Base-by-base conservation (phyloP, 176 grass and related monocot species). In the Hordeum marinum region DNA sequence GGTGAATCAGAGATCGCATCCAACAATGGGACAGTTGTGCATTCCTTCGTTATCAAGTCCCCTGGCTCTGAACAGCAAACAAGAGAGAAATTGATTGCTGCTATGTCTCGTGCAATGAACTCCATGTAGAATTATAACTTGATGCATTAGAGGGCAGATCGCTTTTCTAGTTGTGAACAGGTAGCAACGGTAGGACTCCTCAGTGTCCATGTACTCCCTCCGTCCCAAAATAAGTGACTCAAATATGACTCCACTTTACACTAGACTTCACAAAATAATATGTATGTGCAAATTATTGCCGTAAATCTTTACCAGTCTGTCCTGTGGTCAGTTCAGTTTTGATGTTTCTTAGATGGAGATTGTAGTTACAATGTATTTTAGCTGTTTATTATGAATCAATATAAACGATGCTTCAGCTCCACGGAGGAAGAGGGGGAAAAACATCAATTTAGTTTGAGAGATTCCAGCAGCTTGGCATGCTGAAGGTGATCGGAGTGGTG, bases 41-140 rank as follows among this genome's bases (percentile, higher is more conserved):
- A 96, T 76, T 89, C 91, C 35, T 88, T 96, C 24, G 63, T 90
- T 76, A 87, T 96, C 59, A 90, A 93, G 57, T 85, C 87, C 6
- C 87, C 91, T 41, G 89, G 81, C 63, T 91, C 84, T 29, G 94
- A 93, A 82, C 81, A 89, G 69, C 85, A 94, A 71, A 94, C 74
- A 14, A 89, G 89, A 37, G 92, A 92, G 43, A 94, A 97, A 79
- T 50, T 97, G 57, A 36, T 92, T 63, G 72, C 92, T 11, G 86
- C 88, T 39, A 82, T 97, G 84, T 94, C 92, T 12, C 77, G 62
- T 77, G 88, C 75, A 67, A 89, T 82, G 72, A 90, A 23, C 48
- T 81, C 77, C 11, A 8, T 75, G 37, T 89, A 87, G 72, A 68
- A 18, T 50, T 27, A 61, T 67, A 48, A 81, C 41, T 64, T 87